A percentile compares a stretch with the other conserved stretches of the same genome.
Conservation (phyloP, 73 alveolate genomes). For the Durusdinium trenchii region DNA sequence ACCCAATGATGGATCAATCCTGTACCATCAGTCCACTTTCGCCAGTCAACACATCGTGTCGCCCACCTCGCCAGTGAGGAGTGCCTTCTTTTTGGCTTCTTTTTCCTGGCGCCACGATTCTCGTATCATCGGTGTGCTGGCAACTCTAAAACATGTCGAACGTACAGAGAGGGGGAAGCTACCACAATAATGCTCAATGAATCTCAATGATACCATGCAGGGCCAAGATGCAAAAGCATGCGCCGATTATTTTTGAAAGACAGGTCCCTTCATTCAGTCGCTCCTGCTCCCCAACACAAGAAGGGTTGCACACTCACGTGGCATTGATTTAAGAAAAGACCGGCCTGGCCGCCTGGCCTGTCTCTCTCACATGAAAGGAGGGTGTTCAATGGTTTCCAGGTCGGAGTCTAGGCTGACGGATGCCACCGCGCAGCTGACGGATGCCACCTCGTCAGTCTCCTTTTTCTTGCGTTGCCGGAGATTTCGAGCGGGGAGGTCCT, state of each 20-base stretch:
- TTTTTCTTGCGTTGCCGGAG: slow-evolving; percentile 82
- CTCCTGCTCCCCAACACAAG: too few species aligned
- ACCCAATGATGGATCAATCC: too few species aligned
- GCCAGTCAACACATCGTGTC: background rate
- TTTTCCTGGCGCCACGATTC: slow-evolving; percentile 22
- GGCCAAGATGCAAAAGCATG: too few species aligned
- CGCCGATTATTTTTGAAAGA: too few species aligned
- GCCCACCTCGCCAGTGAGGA: slow-evolving; percentile 38
- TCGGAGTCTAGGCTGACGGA: too few species aligned
- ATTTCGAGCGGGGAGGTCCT: background rate
- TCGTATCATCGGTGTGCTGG: background rate
- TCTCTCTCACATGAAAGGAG: too few species aligned
- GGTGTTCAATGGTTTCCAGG: too few species aligned
- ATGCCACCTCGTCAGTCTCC: slow-evolving; percentile 57
- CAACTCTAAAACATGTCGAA: background rate
- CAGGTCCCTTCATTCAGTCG: too few species aligned
- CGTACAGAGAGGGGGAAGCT: background rate
- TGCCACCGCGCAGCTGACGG: background rate
- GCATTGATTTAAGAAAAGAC: too few species aligned
- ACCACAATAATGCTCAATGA: background rate
- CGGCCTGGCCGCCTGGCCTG: too few species aligned
- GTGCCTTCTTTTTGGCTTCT: slow-evolving; percentile 78
- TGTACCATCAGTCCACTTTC: too few species aligned
- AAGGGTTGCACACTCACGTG: too few species aligned
- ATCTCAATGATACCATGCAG: background rate